phyloP scores from a whole-genome alignment of 2,329 filamentous ascomycete species.

The Hyphodiscus sp. region DNA sequence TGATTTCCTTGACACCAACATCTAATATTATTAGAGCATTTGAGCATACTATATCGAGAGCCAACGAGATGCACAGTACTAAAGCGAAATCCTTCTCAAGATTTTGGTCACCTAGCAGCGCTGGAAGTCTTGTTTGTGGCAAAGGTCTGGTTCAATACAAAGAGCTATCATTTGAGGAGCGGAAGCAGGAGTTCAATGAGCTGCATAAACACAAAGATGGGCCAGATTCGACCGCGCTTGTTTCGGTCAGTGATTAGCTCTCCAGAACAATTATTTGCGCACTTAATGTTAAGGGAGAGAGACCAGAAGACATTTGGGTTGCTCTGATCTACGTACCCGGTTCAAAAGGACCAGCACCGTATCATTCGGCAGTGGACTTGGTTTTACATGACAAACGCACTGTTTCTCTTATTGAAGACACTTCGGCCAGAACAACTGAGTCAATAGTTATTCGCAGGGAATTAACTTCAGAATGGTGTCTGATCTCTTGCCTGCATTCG shows the following conservation, averaged over 20 bases:
- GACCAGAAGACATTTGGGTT: neutral
- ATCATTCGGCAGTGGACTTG: neutral
- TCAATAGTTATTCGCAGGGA: no score
- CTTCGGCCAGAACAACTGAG: no score
- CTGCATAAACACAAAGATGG: neutral
- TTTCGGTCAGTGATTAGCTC: slow-evolving; percentile 1
- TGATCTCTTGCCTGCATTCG: no score
- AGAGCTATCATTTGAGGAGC: neutral
- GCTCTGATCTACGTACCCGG: neutral
- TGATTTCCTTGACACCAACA: no score
- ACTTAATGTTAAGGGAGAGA: neutral
- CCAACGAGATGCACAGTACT: neutral
- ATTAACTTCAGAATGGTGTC: no score
- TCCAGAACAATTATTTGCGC: neutral
- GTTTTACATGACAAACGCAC: no score
- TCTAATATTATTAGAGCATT: no score
- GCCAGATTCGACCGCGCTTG: neutral
- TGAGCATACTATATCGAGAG: neutral
- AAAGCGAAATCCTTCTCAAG: neutral
- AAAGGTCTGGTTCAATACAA: neutral
- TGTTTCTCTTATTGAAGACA: no score
- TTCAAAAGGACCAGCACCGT: neutral
- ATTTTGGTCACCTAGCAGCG: neutral
- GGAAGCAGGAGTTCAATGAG: neutral
- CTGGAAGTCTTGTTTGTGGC: neutral